Conservation (phyloP, 2,329 filamentous ascomycete species). For the Talaromyces amestolkiae region DNA sequence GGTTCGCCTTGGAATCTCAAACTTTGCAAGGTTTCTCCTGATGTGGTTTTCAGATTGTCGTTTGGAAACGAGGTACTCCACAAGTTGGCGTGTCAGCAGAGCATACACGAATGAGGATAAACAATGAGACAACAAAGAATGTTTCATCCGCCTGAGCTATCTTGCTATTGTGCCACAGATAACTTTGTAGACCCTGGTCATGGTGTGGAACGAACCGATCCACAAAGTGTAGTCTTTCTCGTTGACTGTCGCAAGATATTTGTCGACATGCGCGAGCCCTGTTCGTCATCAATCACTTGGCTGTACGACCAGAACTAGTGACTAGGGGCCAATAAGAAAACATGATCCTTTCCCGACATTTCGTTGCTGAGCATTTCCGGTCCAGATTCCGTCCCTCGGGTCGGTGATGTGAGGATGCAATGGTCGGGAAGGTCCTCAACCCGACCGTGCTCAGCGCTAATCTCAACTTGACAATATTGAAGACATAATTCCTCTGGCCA, state of each 20-base stretch:
- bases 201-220: no score
- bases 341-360: neutral
- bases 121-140: neutral
- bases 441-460: no score
- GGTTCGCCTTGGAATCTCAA: no score
- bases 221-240: no score
- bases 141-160: neutral
- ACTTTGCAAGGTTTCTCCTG: no score
- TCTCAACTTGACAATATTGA: neutral
- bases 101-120: neutral
- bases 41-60: neutral
- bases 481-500: neutral
- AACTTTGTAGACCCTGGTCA: no score
- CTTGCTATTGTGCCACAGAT: no score
- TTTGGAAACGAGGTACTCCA: neutral
- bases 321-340: neutral
- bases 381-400: neutral
- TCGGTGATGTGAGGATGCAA: neutral
- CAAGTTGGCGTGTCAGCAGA: neutral
- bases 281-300: no score
- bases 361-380: neutral
- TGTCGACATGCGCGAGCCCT: no score
- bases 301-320: no score
- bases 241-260: no score
- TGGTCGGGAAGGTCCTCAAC: neutral